A percentile compares a stretch with the other conserved stretches of the same genome.
Conservation (phyloP, 2,329 filamentous ascomycete species). For the Scytalidium lignicola region DNA sequence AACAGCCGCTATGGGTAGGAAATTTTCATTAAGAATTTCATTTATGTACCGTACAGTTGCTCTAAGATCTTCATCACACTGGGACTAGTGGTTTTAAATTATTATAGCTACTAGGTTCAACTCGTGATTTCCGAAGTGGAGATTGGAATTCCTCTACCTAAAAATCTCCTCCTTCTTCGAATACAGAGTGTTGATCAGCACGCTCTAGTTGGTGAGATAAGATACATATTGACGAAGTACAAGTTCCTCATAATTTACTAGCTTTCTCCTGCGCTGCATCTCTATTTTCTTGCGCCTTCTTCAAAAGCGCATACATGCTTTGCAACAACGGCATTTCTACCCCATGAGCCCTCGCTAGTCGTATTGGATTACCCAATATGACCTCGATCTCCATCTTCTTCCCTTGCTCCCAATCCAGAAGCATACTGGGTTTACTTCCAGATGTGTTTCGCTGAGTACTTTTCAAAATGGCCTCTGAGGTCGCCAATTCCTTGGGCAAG, state of each 20-base stretch:
- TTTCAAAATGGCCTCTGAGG: conserved; percentile 55
- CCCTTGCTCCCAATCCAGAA: conserved; percentile 47
- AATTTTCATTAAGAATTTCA: no score
- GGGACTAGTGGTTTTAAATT: no score
- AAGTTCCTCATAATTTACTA: conserved; percentile 14
- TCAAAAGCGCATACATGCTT: conserved; percentile 48
- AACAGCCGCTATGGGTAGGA: no score
- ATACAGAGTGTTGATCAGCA: no score
- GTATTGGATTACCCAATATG: conserved; percentile 49
- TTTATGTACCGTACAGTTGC: no score
- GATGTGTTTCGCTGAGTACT: conserved; percentile 58
- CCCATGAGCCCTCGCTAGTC: conserved; percentile 44
- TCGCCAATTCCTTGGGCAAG: conserved; percentile 55
- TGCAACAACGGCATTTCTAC: conserved; percentile 49
- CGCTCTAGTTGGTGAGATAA: not conserved
- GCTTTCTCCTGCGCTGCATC: conserved; percentile 6
- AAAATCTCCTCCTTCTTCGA: no score
- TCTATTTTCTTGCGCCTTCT: conserved; percentile 42
- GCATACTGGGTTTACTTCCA: conserved; percentile 52
- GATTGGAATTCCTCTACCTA: no score
- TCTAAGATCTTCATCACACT: no score
- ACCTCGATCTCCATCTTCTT: conserved; percentile 51
- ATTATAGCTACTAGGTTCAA: no score
- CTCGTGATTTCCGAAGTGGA: no score
- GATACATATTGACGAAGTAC: not conserved